Evolutionary conservation across 2,329 filamentous ascomycete genomes (phyloP).

Genomic region (Pyrenochaeta sp.): DNA sequence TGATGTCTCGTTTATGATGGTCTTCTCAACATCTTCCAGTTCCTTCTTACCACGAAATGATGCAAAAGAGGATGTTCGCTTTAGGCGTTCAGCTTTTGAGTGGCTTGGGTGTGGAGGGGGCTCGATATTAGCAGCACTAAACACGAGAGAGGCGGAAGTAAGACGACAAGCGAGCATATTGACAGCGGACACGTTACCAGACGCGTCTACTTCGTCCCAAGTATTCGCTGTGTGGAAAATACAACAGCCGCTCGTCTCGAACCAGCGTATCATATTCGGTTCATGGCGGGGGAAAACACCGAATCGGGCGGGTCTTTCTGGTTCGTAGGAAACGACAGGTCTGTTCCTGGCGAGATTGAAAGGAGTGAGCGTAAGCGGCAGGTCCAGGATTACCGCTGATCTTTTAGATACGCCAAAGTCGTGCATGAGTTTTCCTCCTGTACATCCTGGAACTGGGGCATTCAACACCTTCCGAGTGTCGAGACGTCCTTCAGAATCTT

Average conservation of each 20-base stretch:
- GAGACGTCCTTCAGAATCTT: conserved; percentile 9
- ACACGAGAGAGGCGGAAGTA: conserved; percentile 70
- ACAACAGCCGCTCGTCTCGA: conserved; percentile 70
- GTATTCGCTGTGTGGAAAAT: conserved; percentile 77
- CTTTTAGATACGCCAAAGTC: conserved; percentile 72
- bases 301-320: conserved; percentile 65
- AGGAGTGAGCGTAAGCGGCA: conserved; percentile 71
- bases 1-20: conserved; percentile 33
- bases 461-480: conserved; percentile 53
- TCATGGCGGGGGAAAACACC: conserved; percentile 71
- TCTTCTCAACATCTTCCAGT: conserved; percentile 33
- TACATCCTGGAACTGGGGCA: conserved; percentile 66
- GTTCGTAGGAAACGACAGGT: conserved; percentile 67
- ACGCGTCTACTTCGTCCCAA: conserved; percentile 63
- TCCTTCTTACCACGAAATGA: conserved; percentile 50
- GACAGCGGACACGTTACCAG: conserved; percentile 54
- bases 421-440: conserved; percentile 76
- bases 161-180: conserved; percentile 72
- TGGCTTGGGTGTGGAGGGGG: conserved; percentile 53
- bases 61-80: conserved; percentile 56
- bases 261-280: conserved; percentile 68
- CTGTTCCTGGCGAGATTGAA: conserved; percentile 64
- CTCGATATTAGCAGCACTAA: conserved; percentile 68
- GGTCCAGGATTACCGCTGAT: conserved; percentile 73
- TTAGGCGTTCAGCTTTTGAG: conserved; percentile 17